These are phyloP conservation scores for Lenwebbia sp. DNA, from an alignment of 345 rosid genomes.

Conservation along the genomic window DNA sequence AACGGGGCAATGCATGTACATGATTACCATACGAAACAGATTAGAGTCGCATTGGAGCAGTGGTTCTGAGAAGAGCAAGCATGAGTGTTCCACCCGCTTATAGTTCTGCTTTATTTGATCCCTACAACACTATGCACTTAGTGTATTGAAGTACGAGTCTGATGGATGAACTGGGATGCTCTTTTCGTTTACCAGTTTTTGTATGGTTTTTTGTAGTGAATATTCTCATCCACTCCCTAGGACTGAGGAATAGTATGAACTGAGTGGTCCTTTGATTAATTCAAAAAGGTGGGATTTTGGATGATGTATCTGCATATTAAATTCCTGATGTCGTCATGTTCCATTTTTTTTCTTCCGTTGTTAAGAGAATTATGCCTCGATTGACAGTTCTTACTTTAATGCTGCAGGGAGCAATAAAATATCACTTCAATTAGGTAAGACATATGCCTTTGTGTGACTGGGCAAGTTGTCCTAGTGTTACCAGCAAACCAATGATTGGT, in stretches of 20 bases:
- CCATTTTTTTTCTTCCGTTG: background rate
- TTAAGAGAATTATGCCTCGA: rapidly evolving
- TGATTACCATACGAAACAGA: background rate
- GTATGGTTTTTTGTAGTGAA: background rate
- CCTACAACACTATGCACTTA: background rate
- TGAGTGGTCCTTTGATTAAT: background rate
- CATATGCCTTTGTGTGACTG: background rate
- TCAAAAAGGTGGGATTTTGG: background rate
- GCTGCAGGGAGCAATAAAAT: slow-evolving; percentile 7
- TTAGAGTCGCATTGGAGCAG: background rate
- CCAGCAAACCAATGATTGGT: background rate
- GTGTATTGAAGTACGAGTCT: rapidly evolving
- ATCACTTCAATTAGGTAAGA: slow-evolving; percentile 8
- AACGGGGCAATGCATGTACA: background rate
- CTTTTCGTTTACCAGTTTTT: rapidly evolving
- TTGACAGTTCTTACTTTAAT: slow-evolving; percentile 11
- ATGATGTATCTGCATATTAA: background rate
- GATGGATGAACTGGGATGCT: rapidly evolving
- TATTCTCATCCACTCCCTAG: background rate
- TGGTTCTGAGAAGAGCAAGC: background rate
- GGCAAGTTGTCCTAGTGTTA: background rate
- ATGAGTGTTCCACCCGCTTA: background rate
- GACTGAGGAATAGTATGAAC: background rate
- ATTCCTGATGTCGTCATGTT: rapidly evolving
- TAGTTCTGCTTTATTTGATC: background rate